Evolutionary conservation across 2,329 filamentous ascomycete species (phyloP), one percentile per base, ranked within the genome.

Genomic region (Aspergillus hortae): DNA sequence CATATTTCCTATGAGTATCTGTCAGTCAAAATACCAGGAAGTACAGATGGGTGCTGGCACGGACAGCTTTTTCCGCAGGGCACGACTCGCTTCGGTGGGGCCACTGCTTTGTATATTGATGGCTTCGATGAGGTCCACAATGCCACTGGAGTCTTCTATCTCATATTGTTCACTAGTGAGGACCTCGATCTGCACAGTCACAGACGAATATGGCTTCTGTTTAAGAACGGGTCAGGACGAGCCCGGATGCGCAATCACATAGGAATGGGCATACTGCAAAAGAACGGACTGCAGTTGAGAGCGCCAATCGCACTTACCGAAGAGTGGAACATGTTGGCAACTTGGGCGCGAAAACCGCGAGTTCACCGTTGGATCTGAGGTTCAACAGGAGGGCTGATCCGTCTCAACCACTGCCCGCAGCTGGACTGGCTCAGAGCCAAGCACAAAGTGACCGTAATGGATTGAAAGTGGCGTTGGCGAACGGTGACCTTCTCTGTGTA

Each of bases 41-140:
- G 10, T 43, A 25, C 17, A 15, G 7, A 30, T 21, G 30, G 43
- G 15, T 35, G 12, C 4, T 27, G 45, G 27, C 7, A 69, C 82
- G 66, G 70, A 86, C 80, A 99, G 83, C 78, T 97, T 97, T 82
- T 99, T 99, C 55, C 94, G 85, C 62, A 99, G 83, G 44, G 94
- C 92, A 66, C 94, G 85, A 49, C 92, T 90, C 53, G 92, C 92
- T 77, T 99, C 94, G 11, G 84, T 82, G 1, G 94, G 90, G 0
- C 94, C 94, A 6, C 89, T 88, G 23, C 82, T 80, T 73, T 99
- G 94, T 53, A 99, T 84, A 59, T 89, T 88, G 68, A 99, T 89
- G 51, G 94, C 90, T 72, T 99, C 94, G 57, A 97, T 89, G 21
- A 99, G 84, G 64, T 97, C 92, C 38, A 92, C 89, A 58, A 99